These are phyloP conservation scores for Scutellaria barbata DNA, from an alignment of 257 asterid species.

Conservation along the genomic window DNA sequence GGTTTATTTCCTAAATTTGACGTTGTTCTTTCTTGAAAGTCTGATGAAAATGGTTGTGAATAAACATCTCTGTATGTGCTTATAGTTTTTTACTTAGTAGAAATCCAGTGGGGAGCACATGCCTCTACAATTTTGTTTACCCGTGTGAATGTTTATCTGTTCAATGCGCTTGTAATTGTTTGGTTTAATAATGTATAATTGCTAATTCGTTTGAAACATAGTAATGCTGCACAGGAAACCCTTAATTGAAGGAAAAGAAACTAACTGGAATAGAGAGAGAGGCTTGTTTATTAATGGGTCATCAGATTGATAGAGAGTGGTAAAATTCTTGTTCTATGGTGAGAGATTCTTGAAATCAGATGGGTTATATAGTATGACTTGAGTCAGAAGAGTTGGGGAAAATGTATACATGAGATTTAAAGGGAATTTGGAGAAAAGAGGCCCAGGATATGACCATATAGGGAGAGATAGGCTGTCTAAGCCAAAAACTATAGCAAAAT, in stretches of 20 bases:
- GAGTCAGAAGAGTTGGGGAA: constrained; percentile 4
- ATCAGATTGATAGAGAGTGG: constrained; percentile 23
- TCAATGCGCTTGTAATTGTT: constrained; percentile 38
- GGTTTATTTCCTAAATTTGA: constrained; percentile 29
- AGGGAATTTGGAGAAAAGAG: constrained; percentile 26
- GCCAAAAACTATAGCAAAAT: constrained; percentile 9
- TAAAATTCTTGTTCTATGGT: neutral
- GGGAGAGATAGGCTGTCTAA: constrained; percentile 26
- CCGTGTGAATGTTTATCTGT: constrained; percentile 32
- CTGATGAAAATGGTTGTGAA: constrained; percentile 18
- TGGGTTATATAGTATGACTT: constrained; percentile 13
- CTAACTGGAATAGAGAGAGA: constrained; percentile 23
- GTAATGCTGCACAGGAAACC: constrained; percentile 38
- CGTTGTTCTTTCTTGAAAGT: constrained; percentile 34
- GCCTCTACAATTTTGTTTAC: constrained; percentile 29
- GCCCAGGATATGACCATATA: constrained; percentile 8
- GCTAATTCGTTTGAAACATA: constrained; percentile 17
- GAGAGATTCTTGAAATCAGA: constrained; percentile 32
- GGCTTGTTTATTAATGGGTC: constrained; percentile 29
- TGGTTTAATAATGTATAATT: constrained; percentile 30
- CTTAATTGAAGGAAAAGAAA: constrained; percentile 18
- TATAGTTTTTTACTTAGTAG: constrained; percentile 27
- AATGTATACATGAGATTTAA: constrained; percentile 19
- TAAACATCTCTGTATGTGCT: neutral
- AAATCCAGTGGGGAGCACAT: constrained; percentile 30